Base-by-base conservation (phyloP, 345 rosid genomes). In the Schrenkiella parvula region DNA sequence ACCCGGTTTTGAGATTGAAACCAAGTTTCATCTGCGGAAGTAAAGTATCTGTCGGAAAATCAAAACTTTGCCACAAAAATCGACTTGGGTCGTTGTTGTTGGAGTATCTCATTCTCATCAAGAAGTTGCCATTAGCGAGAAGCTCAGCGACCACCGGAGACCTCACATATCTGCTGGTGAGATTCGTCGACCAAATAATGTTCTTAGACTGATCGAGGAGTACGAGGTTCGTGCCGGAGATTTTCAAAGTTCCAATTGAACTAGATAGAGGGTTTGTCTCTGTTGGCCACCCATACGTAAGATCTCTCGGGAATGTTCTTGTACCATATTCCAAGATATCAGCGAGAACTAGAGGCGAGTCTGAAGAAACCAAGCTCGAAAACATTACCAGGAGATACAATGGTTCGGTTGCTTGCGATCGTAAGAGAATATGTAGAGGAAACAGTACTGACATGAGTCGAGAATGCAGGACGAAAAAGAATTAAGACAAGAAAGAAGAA, bases 311-410 rank as follows among this genome's bases (percentile, higher is more conserved):
- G 63, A 41, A 87, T 75, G 62, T 80, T 80, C 78, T 84, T 91
- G 84, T 86, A 87, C 93, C 97, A 89, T 0, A 89, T 81, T 4
- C 93, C 97, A 0, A 91, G 52, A 39, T 86, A 91, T 83, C 84
- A 86, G 13, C 87, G 22, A 42, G 58, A 72, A 61, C 29, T 35
- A 3, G 63, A 79, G 1, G 73, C 76, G 14, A 13, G 43, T 1
- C 66, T 18, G 80, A 91, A 91, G 82, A 89, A 84, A 0, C 96
- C 97, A 8, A 89, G 72, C 78, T 86, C 84, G 72, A 89, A 91
- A 13, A 56, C 59, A 18, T 77, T 80, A 50, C 71, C 79, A 0
- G 62, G 5, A 67, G 97, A 91, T 59, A 87, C 72, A 8, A 91
- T 84, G 26, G 91, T 83, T 58, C 78, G 79, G 73, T 56, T 71